Percentiles rank a stretch among this genome's conserved stretches.
These are phyloP conservation scores for Stevia rebaudiana DNA, from an alignment of 140 eudicot genomes.

Conservation along the genomic window DNA sequence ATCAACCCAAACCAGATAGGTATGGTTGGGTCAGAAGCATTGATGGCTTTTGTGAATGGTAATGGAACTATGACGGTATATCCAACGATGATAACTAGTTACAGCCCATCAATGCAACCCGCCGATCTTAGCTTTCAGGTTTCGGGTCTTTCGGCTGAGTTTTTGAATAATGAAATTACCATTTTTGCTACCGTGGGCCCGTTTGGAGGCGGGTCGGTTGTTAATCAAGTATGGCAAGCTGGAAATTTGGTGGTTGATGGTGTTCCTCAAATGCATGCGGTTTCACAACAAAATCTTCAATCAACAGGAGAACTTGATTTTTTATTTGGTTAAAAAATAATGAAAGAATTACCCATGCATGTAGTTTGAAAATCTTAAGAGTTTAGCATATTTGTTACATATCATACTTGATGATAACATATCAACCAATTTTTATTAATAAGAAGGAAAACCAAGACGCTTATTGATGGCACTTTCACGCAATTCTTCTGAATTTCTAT, in stretches of 20 bases:
- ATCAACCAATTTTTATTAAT: not conserved
- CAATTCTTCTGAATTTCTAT: no score
- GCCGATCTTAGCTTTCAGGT: slow-evolving; percentile 44
- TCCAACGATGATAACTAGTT: slow-evolving; percentile 42
- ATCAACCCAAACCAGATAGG: slow-evolving; percentile 46
- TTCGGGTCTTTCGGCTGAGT: slow-evolving; percentile 55
- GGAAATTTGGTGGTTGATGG: slow-evolving; percentile 46
- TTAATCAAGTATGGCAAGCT: slow-evolving; percentile 66
- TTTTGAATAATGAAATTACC: slow-evolving; percentile 36
- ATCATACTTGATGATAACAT: not conserved
- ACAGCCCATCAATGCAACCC: slow-evolving; percentile 52
- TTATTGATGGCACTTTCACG: no score
- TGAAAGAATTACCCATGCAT: not conserved
- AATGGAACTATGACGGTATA: slow-evolving; percentile 37
- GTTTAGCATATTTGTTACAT: slow-evolving; percentile 1
- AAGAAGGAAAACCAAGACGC: no score
- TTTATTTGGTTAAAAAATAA: slow-evolving; percentile 14
- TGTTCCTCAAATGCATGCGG: slow-evolving; percentile 54
- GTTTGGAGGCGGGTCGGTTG: slow-evolving; percentile 36
- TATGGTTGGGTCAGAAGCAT: slow-evolving; percentile 73
- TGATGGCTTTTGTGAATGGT: slow-evolving; percentile 45
- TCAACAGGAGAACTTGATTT: slow-evolving; percentile 50
- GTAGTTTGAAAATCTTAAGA: not conserved
- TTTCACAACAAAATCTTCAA: slow-evolving; percentile 38
- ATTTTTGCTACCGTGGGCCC: slow-evolving; percentile 61